phyloP scores from a whole-genome alignment of 2,329 filamentous ascomycete species.

The Zymoseptoria crescenta region DNA sequence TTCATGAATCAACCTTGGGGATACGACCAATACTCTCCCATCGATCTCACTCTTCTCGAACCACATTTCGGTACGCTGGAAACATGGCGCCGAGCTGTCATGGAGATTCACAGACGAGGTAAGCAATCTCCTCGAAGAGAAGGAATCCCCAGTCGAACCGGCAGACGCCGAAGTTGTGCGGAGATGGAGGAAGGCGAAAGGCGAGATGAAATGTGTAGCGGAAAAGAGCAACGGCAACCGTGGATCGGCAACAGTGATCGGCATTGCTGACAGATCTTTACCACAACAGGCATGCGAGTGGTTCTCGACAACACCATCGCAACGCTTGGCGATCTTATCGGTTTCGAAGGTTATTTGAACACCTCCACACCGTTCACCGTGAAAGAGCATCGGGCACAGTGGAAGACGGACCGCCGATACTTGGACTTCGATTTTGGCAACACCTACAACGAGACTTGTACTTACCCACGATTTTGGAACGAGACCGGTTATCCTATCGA shows the following conservation, averaged over 20 bases:
- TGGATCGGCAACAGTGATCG: too few species aligned
- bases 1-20: slow-evolving; percentile 58
- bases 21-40: slow-evolving; percentile 48
- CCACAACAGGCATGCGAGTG: slow-evolving; percentile 47
- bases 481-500: slow-evolving; percentile 47
- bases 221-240: too few species aligned
- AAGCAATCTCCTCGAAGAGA: background rate
- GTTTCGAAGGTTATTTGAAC: slow-evolving; percentile 54
- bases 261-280: background rate
- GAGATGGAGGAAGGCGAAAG: too few species aligned
- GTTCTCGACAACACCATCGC: slow-evolving; percentile 57
- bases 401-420: slow-evolving; percentile 49
- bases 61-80: slow-evolving; percentile 52
- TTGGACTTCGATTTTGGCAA: slow-evolving; percentile 50
- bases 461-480: slow-evolving; percentile 54
- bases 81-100: slow-evolving; percentile 49
- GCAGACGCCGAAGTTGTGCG: too few species aligned
- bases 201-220: too few species aligned
- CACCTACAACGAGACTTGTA: slow-evolving; percentile 38
- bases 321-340: slow-evolving; percentile 55
- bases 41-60: slow-evolving; percentile 55
- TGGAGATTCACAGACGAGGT: slow-evolving; percentile 50
- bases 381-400: slow-evolving; percentile 49
- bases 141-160: too few species aligned
- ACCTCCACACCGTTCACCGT: slow-evolving; percentile 46